A percentile compares a stretch with the other conserved stretches of the same genome.
phyloP scores from a whole-genome alignment of 2,329 filamentous ascomycete species.

The Mycosphaerella sp. region DNA sequence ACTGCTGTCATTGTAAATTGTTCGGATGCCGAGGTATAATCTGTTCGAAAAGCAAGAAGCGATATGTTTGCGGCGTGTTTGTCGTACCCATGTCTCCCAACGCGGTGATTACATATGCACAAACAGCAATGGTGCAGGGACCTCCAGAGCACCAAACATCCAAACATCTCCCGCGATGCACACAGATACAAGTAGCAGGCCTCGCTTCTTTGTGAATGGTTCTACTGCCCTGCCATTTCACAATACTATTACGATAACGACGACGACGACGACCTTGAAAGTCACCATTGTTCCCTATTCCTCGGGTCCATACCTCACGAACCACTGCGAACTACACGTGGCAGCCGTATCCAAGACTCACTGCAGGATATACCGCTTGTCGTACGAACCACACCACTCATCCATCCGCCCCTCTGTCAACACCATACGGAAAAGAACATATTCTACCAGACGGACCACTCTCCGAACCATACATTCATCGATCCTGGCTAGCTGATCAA shows the following conservation, averaged over 20 bases:
- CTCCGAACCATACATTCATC: not conserved
- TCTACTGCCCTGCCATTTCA: not conserved
- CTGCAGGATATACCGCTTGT: not conserved
- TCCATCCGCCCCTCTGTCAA: too few species aligned
- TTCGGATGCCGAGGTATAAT: not conserved
- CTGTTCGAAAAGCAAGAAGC: not conserved
- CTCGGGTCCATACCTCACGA: not conserved
- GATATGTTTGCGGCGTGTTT: constrained; percentile 8
- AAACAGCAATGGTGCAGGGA: constrained; percentile 7
- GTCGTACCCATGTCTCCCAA: constrained; percentile 10
- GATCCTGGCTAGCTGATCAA: too few species aligned
- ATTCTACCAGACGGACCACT: not conserved
- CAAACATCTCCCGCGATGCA: constrained; percentile 7
- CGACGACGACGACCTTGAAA: not conserved
- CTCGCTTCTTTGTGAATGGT: not conserved
- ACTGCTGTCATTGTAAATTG: not conserved
- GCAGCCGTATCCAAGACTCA: not conserved
- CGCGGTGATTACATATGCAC: constrained; percentile 4
- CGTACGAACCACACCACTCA: not conserved
- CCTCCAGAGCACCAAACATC: constrained; percentile 9
- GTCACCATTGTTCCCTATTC: not conserved
- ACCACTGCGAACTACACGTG: not conserved
- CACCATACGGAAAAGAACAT: not conserved
- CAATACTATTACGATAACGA: not conserved
- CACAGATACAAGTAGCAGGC: constrained; percentile 9